Evolutionary conservation across 2,329 filamentous ascomycete genomes (phyloP).

Genomic region (Fonsecaea monophora): DNA sequence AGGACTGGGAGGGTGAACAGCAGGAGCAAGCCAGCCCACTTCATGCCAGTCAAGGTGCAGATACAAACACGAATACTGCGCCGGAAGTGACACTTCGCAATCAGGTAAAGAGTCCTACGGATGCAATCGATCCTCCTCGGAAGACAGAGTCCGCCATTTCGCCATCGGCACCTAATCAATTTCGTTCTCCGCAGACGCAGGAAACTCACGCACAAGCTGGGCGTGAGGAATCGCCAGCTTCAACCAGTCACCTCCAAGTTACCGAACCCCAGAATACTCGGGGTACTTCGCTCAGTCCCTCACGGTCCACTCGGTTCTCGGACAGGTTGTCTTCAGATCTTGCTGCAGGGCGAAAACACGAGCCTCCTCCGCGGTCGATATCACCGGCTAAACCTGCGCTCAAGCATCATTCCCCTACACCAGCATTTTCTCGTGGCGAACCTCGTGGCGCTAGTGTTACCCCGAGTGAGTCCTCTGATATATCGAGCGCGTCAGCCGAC

Average conservation of each 20-base stretch:
- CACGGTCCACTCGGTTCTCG: slow-evolving; percentile 65
- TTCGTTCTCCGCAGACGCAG: slow-evolving; percentile 11
- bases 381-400: slow-evolving; percentile 69
- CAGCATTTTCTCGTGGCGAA: slow-evolving; percentile 18
- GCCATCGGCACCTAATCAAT: slow-evolving; percentile 19
- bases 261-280: slow-evolving; percentile 29
- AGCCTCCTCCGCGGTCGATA: slow-evolving; percentile 64
- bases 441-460: slow-evolving; percentile 42
- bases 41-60: neutral
- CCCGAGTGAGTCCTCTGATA: slow-evolving; percentile 64
- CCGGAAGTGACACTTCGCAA: neutral
- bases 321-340: slow-evolving; percentile 57
- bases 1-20: slow-evolving; percentile 52
- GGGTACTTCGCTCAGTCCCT: slow-evolving; percentile 58
- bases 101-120: slow-evolving; percentile 27
- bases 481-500: slow-evolving; percentile 58
- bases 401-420: slow-evolving; percentile 56
- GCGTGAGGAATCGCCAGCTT: slow-evolving; percentile 15
- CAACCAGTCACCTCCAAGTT: slow-evolving; percentile 24
- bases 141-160: slow-evolving; percentile 33
- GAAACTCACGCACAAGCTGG: slow-evolving; percentile 1
- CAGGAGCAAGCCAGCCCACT: slow-evolving; percentile 38
- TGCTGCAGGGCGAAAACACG: slow-evolving; percentile 58
- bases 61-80: neutral
- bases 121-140: slow-evolving; percentile 40